Percentiles rank a stretch among this genome's conserved stretches.
phyloP scores from a whole-genome alignment of 2,329 filamentous ascomycete species.

The Beauveria sp. region DNA sequence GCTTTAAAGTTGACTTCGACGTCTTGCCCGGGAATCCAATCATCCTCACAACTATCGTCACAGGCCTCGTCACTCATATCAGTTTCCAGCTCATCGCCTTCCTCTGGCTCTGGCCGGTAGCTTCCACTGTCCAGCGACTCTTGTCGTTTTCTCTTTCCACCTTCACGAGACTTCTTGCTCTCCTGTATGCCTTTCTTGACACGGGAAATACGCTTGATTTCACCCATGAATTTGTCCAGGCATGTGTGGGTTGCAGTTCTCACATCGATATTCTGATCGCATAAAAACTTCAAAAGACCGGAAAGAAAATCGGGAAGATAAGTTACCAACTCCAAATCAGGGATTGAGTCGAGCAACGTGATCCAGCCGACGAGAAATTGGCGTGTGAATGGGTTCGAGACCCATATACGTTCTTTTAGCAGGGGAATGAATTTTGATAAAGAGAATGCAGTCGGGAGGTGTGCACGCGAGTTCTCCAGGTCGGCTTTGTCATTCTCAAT shows the following conservation, averaged over 20 bases:
- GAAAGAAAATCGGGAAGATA: constrained; percentile 88
- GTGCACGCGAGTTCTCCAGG: constrained; percentile 33
- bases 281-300: constrained; percentile 84
- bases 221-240: constrained; percentile 80
- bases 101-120: constrained; percentile 48
- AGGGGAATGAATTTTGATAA: constrained; percentile 85
- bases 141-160: constrained; percentile 61
- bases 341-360: constrained; percentile 88
- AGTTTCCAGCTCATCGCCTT: constrained; percentile 53
- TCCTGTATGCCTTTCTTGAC: constrained; percentile 90
- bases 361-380: constrained; percentile 97
- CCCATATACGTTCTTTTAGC: constrained; percentile 87
- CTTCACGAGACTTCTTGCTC: constrained; percentile 64
- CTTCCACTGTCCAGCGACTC: constrained; percentile 62
- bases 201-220: constrained; percentile 89
- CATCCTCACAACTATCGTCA: constrained; percentile 65
- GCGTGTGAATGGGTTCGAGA: constrained; percentile 88
- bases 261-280: constrained; percentile 88
- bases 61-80: constrained; percentile 50
- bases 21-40: constrained; percentile 96
- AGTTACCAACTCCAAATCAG: constrained; percentile 88
- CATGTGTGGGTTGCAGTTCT: constrained; percentile 85
- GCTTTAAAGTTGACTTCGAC: constrained; percentile 89
- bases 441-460: constrained; percentile 80
- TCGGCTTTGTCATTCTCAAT: constrained; percentile 39